Evolutionary conservation across 1,284 basidiomycete species (phyloP).

Genomic region (Ceratobasidium sp.): DNA sequence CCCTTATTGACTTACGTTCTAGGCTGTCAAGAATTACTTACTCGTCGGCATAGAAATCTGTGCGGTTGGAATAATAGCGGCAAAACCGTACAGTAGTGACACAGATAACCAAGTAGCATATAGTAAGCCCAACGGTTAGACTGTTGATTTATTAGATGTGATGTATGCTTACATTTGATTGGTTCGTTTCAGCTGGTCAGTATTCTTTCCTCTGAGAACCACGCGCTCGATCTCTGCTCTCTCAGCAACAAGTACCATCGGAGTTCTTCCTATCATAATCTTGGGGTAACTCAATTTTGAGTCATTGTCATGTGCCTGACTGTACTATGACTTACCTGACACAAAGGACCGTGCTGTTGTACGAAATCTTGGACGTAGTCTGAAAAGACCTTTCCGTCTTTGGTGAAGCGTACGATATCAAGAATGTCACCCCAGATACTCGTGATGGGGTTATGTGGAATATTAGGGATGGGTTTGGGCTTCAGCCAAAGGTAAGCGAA

Average conservation of each 20-base stretch:
- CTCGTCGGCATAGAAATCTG: conserved; percentile 8
- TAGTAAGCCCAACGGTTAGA: background rate
- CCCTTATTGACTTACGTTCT: no score
- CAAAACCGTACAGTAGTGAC: conserved; percentile 13
- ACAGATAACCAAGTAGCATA: background rate
- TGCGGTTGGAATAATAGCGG: background rate
- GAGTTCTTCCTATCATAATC: background rate
- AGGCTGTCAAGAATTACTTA: background rate
- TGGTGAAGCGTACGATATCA: background rate
- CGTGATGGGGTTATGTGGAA: conserved; percentile 36
- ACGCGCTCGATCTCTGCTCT: conserved; percentile 20
- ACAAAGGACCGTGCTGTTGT: conserved; percentile 11
- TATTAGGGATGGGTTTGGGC: conserved; percentile 10
- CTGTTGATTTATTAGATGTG: no score
- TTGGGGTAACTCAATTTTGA: background rate
- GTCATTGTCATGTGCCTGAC: no score
- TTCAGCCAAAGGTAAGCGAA: conserved; percentile 1
- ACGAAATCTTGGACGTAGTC: background rate
- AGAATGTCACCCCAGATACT: conserved; percentile 17
- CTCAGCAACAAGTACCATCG: conserved; percentile 8
- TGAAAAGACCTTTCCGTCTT: background rate
- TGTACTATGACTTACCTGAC: background rate
- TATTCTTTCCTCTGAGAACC: conserved; percentile 15
- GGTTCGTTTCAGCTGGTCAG: background rate
- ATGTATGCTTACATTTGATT: no score